Conservation (phyloP, 1,284 basidiomycete species). For the Apiotrichum gamsii region DNA sequence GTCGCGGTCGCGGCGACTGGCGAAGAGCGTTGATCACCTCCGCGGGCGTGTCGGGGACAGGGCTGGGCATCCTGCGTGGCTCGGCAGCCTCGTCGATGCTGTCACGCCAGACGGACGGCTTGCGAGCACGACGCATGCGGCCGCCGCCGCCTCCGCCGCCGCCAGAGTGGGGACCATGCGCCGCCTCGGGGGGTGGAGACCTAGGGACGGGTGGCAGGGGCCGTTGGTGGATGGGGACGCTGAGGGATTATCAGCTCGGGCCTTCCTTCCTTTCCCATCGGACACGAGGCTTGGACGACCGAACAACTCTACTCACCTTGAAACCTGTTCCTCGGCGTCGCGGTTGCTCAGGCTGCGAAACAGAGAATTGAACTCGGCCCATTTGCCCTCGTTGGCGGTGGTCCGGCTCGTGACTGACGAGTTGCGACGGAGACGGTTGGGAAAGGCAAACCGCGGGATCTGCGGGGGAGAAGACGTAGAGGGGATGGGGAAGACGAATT, state of each 20-base stretch:
- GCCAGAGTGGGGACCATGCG: no score
- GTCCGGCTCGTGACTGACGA: background rate
- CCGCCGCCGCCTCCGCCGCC: no score
- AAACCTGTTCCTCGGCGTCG: background rate
- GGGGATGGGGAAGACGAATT: no score
- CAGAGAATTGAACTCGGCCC: background rate
- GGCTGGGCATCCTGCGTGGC: no score
- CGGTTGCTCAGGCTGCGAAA: background rate
- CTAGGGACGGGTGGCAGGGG: constrained; percentile 10
- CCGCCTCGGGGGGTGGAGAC: background rate
- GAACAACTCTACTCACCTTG: no score
- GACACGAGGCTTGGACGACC: no score
- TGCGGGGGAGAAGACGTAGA: background rate
- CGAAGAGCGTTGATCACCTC: no score
- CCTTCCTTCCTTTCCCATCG: no score
- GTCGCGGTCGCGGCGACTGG: no score
- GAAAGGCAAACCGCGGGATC: background rate
- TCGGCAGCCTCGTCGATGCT: background rate
- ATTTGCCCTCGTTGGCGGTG: background rate
- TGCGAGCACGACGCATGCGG: no score
- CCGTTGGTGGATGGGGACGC: constrained; percentile 9
- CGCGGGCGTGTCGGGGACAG: no score
- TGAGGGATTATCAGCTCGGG: background rate
- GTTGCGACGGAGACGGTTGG: background rate
- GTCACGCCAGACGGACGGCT: no score